phyloP scores from a whole-genome alignment of 2,329 filamentous ascomycete species.

The Scolecobasidium constrictum region DNA sequence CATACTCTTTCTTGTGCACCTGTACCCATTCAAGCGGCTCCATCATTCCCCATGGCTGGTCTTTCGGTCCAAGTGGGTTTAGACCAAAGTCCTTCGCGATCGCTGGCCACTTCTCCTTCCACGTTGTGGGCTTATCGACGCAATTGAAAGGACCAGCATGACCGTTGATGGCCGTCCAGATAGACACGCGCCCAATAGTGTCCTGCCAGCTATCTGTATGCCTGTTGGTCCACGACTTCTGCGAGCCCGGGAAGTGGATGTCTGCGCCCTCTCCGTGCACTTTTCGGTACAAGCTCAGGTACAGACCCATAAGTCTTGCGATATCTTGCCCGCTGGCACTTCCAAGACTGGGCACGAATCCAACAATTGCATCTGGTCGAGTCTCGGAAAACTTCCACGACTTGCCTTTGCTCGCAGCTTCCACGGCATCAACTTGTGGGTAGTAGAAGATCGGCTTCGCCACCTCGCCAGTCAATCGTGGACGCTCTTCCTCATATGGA shows the following conservation, averaged over 20 bases:
- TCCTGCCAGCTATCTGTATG: conserved; percentile 20
- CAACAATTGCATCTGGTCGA: conserved; percentile 33
- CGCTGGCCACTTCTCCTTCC: conserved; percentile 22
- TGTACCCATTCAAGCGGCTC: background rate
- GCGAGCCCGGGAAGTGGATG: conserved; percentile 34
- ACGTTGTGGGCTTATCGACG: conserved; percentile 16
- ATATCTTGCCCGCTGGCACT: background rate
- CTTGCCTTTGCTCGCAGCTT: conserved; percentile 25
- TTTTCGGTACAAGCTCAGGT: background rate
- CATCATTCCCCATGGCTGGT: conserved; percentile 26
- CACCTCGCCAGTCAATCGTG: conserved; percentile 31
- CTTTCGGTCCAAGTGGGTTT: conserved; percentile 13
- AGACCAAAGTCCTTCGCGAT: background rate
- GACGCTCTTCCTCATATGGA: conserved; percentile 26
- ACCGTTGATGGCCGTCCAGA: conserved; percentile 17
- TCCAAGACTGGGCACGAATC: conserved; percentile 27
- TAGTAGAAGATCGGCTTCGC: conserved; percentile 38
- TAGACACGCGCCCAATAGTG: conserved; percentile 27
- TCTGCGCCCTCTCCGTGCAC: conserved; percentile 14
- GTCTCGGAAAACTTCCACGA: conserved; percentile 34
- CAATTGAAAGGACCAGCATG: background rate
- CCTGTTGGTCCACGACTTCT: conserved; percentile 6
- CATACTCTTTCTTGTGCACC: background rate
- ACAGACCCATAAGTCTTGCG: background rate
- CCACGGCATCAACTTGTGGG: conserved; percentile 31